Evolutionary conservation across 176 grass and related monocot species (phyloP), one percentile per base, ranked within the genome.

Genomic region (Alloteropsis semialata): DNA sequence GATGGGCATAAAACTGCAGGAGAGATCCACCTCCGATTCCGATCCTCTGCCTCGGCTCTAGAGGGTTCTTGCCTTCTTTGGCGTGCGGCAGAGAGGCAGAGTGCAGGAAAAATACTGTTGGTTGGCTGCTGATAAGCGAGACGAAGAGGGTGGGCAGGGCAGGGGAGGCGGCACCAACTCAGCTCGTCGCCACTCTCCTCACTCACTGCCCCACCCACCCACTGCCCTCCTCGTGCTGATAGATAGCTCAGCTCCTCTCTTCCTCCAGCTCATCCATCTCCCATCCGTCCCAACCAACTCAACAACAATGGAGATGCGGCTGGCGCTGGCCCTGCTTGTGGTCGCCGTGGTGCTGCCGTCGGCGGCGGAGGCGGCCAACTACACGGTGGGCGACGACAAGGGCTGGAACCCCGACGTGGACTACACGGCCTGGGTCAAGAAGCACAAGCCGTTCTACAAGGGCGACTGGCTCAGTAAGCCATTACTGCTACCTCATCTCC

Each of bases 401-500:
- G 97, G 97, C 2, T 96, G 93, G 97, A 96, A 96, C 73, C 93
- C 97, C 29, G 45, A 84, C 73, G 97, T 99, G 62, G 94, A 99
- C 91, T 99, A 99, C 93, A 90, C 85, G 56, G 46, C 90, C 42
- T 99, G 96, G 96, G 96, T 90, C 16, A 87, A 93, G 87, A 99
- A 96, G 91, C 96, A 99, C 96, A 72, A 42, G 28, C 97, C 97
- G 6, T 99, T 96, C 82, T 94, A 94, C 89, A 87, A 89, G 68
- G 97, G 97, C n/a, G 97, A 99, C 78, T 99, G 97, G 97, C 87
- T 99, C 27, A 81, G 93, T 99, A 86, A 82, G 72, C 60, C 42
- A 59, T 15, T 15, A 1, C n/a, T n/a, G n/a, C n/a, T n/a, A n/a
- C n/a, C n/a, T 3, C 1, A 7, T 54, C 22, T 48, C 0, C 6